Percentiles rank a stretch among this genome's conserved stretches.
These are phyloP conservation scores for Camellia lanceoleosa DNA, from an alignment of 148 eudicot species.

Conservation along the genomic window DNA sequence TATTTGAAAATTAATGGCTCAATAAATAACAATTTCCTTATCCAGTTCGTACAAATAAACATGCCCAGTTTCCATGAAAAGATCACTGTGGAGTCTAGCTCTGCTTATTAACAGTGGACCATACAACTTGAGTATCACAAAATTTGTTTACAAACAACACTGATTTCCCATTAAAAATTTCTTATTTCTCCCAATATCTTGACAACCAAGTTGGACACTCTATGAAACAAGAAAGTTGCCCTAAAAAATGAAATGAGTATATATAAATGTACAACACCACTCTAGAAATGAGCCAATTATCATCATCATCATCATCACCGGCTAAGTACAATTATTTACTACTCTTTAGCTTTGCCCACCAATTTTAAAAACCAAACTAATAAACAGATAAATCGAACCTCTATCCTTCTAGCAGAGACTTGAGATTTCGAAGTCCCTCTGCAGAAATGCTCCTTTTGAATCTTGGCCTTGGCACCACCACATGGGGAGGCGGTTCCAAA, in stretches of 20 bases:
- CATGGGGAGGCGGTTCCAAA: slow-evolving; percentile 54
- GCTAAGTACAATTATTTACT: slow-evolving; percentile 6
- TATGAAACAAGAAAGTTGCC: background rate
- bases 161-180: slow-evolving; percentile 6
- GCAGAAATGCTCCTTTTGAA: slow-evolving; percentile 78
- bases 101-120: background rate
- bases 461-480: slow-evolving; percentile 45
- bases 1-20: too few relatives aligned
- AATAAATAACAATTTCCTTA: too few relatives aligned
- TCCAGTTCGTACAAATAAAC: background rate
- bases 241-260: background rate
- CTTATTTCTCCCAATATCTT: slow-evolving; percentile 16
- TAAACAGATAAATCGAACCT: background rate
- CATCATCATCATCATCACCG: slow-evolving; percentile 15
- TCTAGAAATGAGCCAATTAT: slow-evolving; percentile 14
- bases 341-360: background rate
- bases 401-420: slow-evolving; percentile 48
- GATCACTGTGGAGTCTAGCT: background rate
- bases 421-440: slow-evolving; percentile 69
- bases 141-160: slow-evolving; percentile 2
- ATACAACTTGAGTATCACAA: background rate
- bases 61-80: background rate
- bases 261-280: slow-evolving; percentile 29
- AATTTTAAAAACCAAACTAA: background rate
- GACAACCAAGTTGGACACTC: slow-evolving; percentile 14